Evolutionary conservation across 1,284 basidiomycete species (phyloP).

Genomic region (Cystobasidium slooffiae): DNA sequence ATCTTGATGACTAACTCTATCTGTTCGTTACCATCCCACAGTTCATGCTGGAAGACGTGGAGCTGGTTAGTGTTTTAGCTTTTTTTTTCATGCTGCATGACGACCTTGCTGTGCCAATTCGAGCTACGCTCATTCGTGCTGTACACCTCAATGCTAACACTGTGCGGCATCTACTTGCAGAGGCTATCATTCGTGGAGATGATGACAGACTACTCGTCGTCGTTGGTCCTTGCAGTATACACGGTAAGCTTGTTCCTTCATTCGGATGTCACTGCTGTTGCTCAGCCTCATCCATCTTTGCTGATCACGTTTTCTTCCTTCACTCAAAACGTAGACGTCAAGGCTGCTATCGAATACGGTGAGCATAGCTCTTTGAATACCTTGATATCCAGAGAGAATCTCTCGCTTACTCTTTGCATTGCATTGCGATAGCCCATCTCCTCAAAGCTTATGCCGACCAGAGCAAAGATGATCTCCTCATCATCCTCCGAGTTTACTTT

Average conservation of each 20-base stretch:
- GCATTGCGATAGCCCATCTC: constrained; percentile 61
- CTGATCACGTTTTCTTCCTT: constrained; percentile 35
- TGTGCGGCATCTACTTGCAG: constrained; percentile 5
- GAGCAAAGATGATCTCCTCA: constrained; percentile 83
- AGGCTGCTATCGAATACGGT: constrained; percentile 80
- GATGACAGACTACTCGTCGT: constrained; percentile 86
- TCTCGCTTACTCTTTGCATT: neutral
- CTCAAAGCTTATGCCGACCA: constrained; percentile 79
- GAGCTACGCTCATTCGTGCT: neutral
- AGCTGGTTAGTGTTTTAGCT: constrained; percentile 64
- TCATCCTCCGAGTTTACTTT: constrained; percentile 84
- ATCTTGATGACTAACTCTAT: neutral
- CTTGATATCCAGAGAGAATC: neutral
- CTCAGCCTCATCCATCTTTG: neutral
- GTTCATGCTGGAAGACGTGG: constrained; percentile 80
- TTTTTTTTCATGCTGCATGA: neutral
- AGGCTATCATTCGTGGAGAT: constrained; percentile 61
- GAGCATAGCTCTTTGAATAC: neutral
- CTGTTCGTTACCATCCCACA: constrained; percentile 53
- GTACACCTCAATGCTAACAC: neutral
- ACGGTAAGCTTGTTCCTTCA: constrained; percentile 60
- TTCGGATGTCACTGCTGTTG: neutral
- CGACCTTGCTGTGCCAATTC: neutral
- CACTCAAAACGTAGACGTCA: constrained; percentile 61
- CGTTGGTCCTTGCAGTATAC: constrained; percentile 84